phyloP scores from a whole-genome alignment of 495 filamentous ascomycete genomes.

The Tuber calosporum region DNA sequence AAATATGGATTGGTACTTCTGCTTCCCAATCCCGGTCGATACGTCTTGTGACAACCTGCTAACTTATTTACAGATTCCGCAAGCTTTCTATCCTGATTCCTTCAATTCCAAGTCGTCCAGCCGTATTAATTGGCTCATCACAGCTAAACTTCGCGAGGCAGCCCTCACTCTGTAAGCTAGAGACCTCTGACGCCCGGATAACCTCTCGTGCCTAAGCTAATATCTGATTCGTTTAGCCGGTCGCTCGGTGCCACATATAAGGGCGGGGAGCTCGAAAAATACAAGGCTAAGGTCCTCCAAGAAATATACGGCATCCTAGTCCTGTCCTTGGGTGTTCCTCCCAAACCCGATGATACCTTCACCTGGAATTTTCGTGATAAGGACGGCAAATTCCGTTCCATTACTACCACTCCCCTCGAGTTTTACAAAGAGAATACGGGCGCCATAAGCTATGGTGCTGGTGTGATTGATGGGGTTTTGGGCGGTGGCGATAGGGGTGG shows the following conservation, averaged over 20 bases:
- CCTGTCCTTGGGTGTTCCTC: conserved; percentile 69
- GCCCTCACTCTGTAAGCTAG: conserved; percentile 56
- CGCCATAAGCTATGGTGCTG: conserved; percentile 36
- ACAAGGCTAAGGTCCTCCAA: conserved; percentile 64
- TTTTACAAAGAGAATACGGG: conserved; percentile 57
- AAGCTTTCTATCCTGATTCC: conserved; percentile 69
- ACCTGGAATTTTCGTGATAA: conserved; percentile 71
- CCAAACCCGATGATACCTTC: conserved; percentile 58
- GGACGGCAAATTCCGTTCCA: conserved; percentile 52
- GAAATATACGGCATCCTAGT: conserved; percentile 73
- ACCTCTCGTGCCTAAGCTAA: conserved; percentile 10
- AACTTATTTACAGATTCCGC: conserved; percentile 51
- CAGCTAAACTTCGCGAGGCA: conserved; percentile 79
- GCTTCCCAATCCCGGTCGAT: not conserved
- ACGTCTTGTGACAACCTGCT: not conserved
- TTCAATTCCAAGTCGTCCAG: conserved; percentile 64
- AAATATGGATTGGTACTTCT: conserved; percentile 65
- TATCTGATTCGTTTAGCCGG: conserved; percentile 13
- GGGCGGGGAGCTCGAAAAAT: conserved; percentile 21
- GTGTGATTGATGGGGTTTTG: conserved; percentile 21
- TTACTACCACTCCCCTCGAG: conserved; percentile 56
- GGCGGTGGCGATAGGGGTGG: conserved; percentile 44
- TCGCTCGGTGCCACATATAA: conserved; percentile 22
- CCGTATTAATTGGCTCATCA: conserved; percentile 65
- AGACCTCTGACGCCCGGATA: not conserved